Percentiles rank a stretch among this genome's conserved stretches.
phyloP scores from a whole-genome alignment of 805 yeast species.

The Saturnispora serradocipensis region DNA sequence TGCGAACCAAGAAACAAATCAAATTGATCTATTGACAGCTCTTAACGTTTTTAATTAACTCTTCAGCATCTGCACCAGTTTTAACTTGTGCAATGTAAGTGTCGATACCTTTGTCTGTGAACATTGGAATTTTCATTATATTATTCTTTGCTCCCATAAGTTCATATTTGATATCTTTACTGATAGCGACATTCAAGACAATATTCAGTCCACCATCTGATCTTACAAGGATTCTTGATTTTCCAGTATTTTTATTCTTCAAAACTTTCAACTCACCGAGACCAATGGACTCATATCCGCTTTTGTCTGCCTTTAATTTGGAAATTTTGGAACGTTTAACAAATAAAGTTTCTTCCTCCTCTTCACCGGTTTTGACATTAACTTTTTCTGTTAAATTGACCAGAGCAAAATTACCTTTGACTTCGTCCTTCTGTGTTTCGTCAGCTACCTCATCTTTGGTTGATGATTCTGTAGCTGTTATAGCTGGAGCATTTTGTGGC shows the following conservation, averaged over 20 bases:
- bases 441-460: conserved; percentile 23
- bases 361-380: conserved; percentile 72
- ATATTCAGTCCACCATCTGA: conserved; percentile 85
- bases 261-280: conserved; percentile 76
- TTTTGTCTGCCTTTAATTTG: conserved; percentile 45
- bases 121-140: conserved; percentile 56
- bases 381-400: conserved; percentile 41
- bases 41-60: conserved; percentile 31
- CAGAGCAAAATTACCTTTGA: conserved; percentile 40
- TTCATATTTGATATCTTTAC: conserved; percentile 49
- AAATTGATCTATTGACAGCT: conserved; percentile 14
- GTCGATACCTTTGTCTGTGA: conserved; percentile 49
- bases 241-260: conserved; percentile 47
- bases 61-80: conserved; percentile 57
- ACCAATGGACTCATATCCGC: conserved; percentile 56
- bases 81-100: conserved; percentile 73
- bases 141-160: conserved; percentile 52
- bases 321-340: conserved; percentile 66
- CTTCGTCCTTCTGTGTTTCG: conserved; percentile 35
- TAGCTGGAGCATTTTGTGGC: conserved; percentile 5
- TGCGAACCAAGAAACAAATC: neutral
- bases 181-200: conserved; percentile 56
- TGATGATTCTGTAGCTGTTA: conserved; percentile 2
- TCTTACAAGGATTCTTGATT: conserved; percentile 66
- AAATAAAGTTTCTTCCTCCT: conserved; percentile 56